Base-by-base conservation (phyloP, 805 yeast genomes). In the Priceomyces carsonii region DNA sequence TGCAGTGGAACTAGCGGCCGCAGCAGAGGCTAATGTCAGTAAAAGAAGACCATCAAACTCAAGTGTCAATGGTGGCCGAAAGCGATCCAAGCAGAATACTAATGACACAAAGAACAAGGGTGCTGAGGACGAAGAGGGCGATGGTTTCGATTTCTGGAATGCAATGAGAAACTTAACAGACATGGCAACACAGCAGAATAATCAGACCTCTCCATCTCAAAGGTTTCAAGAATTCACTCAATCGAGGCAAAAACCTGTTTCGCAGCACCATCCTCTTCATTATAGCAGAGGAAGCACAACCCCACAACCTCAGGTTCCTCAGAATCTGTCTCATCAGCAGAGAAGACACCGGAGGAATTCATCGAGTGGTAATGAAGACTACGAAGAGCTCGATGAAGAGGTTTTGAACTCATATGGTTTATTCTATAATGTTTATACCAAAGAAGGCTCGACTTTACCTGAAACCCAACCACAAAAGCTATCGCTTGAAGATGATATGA, bases 131-230 rank as follows among this genome's bases (percentile, higher is more conserved):
- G 79, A 70, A 23, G 81, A 74, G 8, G 86, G 79, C 26, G 87
- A 79, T 39, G 87, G 77, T 15, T 46, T 75, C 21, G 88, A 81
- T 52, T 82, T 81, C 51, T 82, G 86, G 84, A 89, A 82, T 43
- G 76, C 79, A 2, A 69, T 82, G 73, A 66, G 82, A 32, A 69
- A 79, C 12, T 51, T 81, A 15, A 75, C 81, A 47, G 44, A 57
- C 35, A 27, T 47, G 29, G 33, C 46, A 23, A 21, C 26, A 9
- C 34, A 39, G 21, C 54, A 24, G 30, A 22, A 19, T 45, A 30
- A 25, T 32, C 22, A 27, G 29, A 19, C 28, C 39, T 32, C 33
- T 18, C 36, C 32, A 18, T 35, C 18, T 8, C 41, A 32, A n/a
- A 30, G 26, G 9, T 13, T 24, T 10, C 44, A 22, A 21, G 26